These are phyloP conservation scores for Ensete ventricosum DNA, from an alignment of 176 grass and related monocot species.

Conservation along the genomic window DNA sequence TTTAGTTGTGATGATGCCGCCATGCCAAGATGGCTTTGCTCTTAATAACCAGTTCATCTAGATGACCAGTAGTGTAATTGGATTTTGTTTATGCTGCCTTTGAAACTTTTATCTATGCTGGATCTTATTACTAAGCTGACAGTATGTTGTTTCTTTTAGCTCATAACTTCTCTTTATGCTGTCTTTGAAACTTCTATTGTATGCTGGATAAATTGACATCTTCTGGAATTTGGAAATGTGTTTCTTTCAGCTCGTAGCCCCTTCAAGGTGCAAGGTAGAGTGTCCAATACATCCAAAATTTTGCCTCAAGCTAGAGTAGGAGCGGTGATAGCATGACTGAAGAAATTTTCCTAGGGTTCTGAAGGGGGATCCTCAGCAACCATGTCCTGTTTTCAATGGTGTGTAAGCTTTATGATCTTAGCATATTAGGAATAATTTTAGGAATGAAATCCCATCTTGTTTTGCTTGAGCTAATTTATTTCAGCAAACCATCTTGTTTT, in stretches of 20 bases:
- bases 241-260: neutral
- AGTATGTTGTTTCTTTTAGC: neutral
- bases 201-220: too few relatives aligned
- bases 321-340: neutral
- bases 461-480: neutral
- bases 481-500: neutral
- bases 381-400: neutral
- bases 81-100: neutral
- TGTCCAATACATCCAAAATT: neutral
- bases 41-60: neutral
- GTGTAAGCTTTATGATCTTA: neutral
- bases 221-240: neutral
- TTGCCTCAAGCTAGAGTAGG: neutral
- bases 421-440: too few relatives aligned
- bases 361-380: neutral
- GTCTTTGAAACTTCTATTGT: too few relatives aligned
- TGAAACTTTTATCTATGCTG: neutral
- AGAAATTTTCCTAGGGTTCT: neutral
- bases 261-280: neutral
- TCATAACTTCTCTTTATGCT: neutral
- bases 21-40: neutral
- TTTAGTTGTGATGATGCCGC: neutral
- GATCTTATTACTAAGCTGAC: neutral
- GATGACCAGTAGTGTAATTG: neutral
- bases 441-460: neutral